Percentiles rank a stretch among this genome's conserved stretches.
These are phyloP conservation scores for Populus hybrid DNA, from an alignment of 441 rosid species.

Conservation along the genomic window DNA sequence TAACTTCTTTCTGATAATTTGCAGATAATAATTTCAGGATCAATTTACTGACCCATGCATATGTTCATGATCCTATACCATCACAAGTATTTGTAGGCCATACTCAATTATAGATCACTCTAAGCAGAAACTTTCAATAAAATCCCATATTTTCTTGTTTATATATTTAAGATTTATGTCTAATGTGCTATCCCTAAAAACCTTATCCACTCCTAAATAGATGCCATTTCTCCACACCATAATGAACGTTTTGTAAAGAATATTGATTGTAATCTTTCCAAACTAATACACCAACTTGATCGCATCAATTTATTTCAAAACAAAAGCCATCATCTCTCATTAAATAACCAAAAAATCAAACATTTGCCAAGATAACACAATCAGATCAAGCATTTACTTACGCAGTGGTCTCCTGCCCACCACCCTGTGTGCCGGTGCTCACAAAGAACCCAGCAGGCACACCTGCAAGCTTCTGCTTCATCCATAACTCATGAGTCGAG, in stretches of 20 bases:
- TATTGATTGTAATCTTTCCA: background rate
- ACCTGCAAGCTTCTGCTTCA: slow-evolving; percentile 67
- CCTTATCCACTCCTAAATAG: background rate
- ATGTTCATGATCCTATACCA: background rate
- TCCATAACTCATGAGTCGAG: slow-evolving; percentile 64
- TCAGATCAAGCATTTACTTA: slow-evolving; percentile 30
- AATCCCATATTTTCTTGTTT: background rate
- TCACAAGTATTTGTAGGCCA: background rate
- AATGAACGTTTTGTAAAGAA: background rate
- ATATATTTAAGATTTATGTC: background rate
- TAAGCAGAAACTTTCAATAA: background rate
- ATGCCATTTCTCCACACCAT: background rate
- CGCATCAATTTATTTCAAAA: background rate
- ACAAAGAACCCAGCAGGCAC: slow-evolving; percentile 85
- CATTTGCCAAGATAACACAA: background rate
- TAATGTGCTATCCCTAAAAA: background rate
- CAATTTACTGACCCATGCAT: background rate
- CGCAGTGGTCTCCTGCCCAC: slow-evolving; percentile 95
- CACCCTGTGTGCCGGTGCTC: slow-evolving; percentile 91
- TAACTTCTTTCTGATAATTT: background rate
- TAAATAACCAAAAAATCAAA: background rate
- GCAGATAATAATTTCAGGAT: background rate
- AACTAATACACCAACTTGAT: background rate
- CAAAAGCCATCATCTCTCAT: background rate
- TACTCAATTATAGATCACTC: background rate